Evolutionary conservation across 83 land plant species (phyloP).

Genomic region (Picea mariana): DNA sequence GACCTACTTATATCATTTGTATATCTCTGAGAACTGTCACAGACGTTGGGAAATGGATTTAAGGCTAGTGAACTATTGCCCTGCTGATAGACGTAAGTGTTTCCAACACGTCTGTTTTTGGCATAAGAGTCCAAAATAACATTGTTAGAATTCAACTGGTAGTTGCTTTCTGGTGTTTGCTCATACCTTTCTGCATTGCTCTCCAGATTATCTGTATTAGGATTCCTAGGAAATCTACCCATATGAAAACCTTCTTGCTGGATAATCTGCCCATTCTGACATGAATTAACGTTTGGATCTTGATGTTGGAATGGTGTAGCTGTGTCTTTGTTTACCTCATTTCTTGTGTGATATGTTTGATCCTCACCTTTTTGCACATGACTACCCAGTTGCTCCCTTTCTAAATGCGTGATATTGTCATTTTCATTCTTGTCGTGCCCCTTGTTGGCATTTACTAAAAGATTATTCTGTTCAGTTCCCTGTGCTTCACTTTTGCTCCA

Average conservation of each 20-base stretch:
- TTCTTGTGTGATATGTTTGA: constrained; percentile 9
- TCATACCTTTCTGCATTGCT: background rate
- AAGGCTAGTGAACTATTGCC: constrained; percentile 23
- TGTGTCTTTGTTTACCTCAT: constrained; percentile 6
- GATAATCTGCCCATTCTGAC: constrained; percentile 11
- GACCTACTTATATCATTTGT: constrained; percentile 20
- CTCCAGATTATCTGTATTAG: constrained; percentile 16
- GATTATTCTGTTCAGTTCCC: constrained; percentile 8
- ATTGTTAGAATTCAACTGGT: background rate
- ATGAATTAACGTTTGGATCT: constrained; percentile 14
- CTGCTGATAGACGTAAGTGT: background rate
- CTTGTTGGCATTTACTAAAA: constrained; percentile 14
- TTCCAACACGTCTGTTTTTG: constrained; percentile 3
- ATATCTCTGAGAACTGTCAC: constrained; percentile 26
- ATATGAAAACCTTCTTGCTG: constrained; percentile 24
- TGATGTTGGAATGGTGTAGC: constrained; percentile 4
- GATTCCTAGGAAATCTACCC: constrained; percentile 9
- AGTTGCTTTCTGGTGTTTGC: constrained; percentile 4
- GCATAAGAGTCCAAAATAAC: background rate
- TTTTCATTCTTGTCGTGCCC: constrained; percentile 23
- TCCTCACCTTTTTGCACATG: constrained; percentile 6
- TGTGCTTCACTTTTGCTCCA: constrained; percentile 32
- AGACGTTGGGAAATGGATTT: constrained; percentile 29
- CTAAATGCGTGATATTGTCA: constrained; percentile 19
- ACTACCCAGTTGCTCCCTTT: constrained; percentile 15